These are phyloP conservation scores for Silene noctiflora DNA, from an alignment of 179 eudicot species.

Conservation along the genomic window DNA sequence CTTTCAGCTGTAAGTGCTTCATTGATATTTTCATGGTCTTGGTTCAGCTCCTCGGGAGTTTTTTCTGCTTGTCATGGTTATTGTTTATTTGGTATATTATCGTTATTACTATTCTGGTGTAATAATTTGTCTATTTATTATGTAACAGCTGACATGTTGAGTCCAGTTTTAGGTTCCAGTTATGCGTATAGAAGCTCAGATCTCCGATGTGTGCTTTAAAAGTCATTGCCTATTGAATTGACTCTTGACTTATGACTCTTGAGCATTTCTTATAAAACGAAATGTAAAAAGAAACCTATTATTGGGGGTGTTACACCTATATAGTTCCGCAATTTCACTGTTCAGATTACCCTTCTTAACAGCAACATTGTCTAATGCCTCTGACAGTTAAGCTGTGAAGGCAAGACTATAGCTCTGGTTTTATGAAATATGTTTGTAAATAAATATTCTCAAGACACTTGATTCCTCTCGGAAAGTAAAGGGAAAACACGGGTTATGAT, in stretches of 20 bases:
- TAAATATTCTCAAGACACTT: neutral
- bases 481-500: neutral
- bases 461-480: neutral
- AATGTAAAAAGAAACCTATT: neutral
- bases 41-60: neutral
- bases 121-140: neutral
- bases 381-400: neutral
- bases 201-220: neutral
- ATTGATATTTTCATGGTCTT: constrained; percentile 2
- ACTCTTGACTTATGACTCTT: neutral
- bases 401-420: neutral
- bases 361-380: neutral
- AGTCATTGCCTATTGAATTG: neutral
- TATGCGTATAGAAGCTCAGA: neutral
- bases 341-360: neutral
- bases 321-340: neutral
- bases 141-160: neutral
- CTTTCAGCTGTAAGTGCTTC: constrained; percentile 45
- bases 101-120: neutral
- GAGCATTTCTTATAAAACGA: neutral
- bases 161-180: neutral
- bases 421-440: neutral
- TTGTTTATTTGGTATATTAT: neutral
- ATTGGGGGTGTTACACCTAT: neutral
- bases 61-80: neutral